Evolutionary conservation across 306 rosid species (phyloP), one percentile per base, ranked within the genome.

Genomic region (Citrullus amarus): DNA sequence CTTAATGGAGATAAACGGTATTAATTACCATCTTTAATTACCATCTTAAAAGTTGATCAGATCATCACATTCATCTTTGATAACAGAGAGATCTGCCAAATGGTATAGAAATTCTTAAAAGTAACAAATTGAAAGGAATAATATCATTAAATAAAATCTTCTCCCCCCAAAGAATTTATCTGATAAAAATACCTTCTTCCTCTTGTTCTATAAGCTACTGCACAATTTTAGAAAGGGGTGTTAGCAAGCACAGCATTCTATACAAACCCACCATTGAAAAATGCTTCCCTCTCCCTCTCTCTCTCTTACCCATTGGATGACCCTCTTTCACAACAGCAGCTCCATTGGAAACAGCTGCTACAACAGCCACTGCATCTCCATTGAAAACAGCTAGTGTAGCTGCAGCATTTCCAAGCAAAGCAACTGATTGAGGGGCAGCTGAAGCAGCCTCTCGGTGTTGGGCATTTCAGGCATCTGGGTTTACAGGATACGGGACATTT

Each of bases 401-500:
- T 50, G 44, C 77, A 4, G 61, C 60, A 51, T 30, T 17, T 72
- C 77, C 77, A 51, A 34, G 8, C 13, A 51, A 32, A 44, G 76
- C 90, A 88, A 66, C 88, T 86, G 11, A 79, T 80, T 12, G 80
- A 79, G 11, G 53, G 25, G 84, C 89, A 90, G 80, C 84, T 79
- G 13, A 84, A 82, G 73, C 88, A 82, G 74, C 88, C 83, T 20
- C 25, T 80, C 1, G 81, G 84, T 39, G 4, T 75, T 28, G 80
- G 62, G 18, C 87, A 79, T 34, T 48, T 57, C 0, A 53, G 71
- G 56, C 78, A 82, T 61, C 77, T 43, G 51, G 81, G 81, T 36
- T 66, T 58, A 43, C 71, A 69, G 51, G 84, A 85, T 78, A 41
- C 60, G 2, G 81, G 75, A 50, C 86, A 86, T 48, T 79, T 79